Evolutionary conservation across 129 eudicot genomes (phyloP), one percentile per base, ranked within the genome.

Genomic region (Arctium lappa): DNA sequence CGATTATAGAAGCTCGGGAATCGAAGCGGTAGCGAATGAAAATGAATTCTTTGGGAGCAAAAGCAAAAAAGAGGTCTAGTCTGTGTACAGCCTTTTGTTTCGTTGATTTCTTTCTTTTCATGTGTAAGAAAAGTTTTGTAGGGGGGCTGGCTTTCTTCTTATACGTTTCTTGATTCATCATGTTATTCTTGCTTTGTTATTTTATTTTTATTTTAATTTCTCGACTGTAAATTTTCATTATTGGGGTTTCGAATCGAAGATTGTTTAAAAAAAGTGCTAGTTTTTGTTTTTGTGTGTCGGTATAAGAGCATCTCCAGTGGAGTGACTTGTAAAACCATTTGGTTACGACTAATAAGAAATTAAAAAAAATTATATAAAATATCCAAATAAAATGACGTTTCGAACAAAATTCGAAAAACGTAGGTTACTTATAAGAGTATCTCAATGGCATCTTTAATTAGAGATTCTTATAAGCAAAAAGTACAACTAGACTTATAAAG

Each of bases 91-190:
- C 90, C 86, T 89, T 22, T 87, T 75, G 79, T 90, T 89, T 79
- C 77, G 68, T 56, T 83, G 36, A 33, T 86, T 85, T 85, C 79
- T 83, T 91, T 92, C 22, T 13, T 60, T 60, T 29, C 84, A 82
- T 83, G 89, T 86, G 97, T 89, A 91, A 90, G 97, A 86, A 94
- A 94, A 90, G 87, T 93, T 93, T 91, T 94, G 97, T 93, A 90
- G 97, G 74, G 97, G 74, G 90, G 79, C 82, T 77, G 75, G 60
- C 85, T 69, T 83, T 87, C 86, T 80, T 80, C 86, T 80, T 80
- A 77, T 87, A 81, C 66, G 56, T 81, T 50, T 72, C 48, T 77
- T 72, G 60, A 75, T 76, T 69, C 76, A 69, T 69, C 82, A 79
- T 79, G 82, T 79, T 22, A 79, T 79, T 72, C 75, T 72, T 72